Evolutionary conservation across 768 basidiomycete genomes (phyloP), one percentile per base, ranked within the genome.

Genomic region (Russula sp.): DNA sequence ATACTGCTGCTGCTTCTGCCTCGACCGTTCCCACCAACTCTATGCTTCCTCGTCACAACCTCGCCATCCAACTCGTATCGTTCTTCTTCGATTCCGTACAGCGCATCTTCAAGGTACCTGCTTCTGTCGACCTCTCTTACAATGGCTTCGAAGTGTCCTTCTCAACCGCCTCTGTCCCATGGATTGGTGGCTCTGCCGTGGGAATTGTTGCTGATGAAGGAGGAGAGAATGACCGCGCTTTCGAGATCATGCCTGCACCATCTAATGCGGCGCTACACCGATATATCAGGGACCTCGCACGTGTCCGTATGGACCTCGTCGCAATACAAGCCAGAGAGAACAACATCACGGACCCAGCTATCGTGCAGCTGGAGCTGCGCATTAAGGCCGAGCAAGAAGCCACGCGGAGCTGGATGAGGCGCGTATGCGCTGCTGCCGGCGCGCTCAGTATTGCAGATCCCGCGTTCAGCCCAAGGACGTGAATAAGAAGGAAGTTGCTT

Each of bases 1-100:
- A 3, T n/a, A n/a, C 57, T 13, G 37, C 40, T 7, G 22, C 16
- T 0, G 22, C 56, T 4, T 63, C 60, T 5, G 35, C 62, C 2
- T 49, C 55, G 14, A 49, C 42, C 11, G 32, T n/a, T n/a, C 8
- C 45, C 32, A 37, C 48, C 2, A n/a, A 4, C 37, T 34, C 64
- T 5, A 7, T 6, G 37, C 61, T 22, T 6, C 9, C 54, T 2
- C 44, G 34, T 14, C 39, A 53, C 18, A 54, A 54, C 8, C 49
- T 55, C 32, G 48, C 61, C 34, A 52, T 55, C 55, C 64, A 63
- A 9, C 55, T 64, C 10, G 35, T 64, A 18, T 56, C 51, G 22
- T 63, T 53, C 55, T 64, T 64, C 35, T 66, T 64, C 40, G 57
- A 64, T 4, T 54, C 57, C 32, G 14, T 66, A 20, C 55, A 55